Evolutionary conservation across 2,329 filamentous ascomycete species (phyloP), one percentile per base, ranked within the genome.

Genomic region (Aspergillus proliferans): DNA sequence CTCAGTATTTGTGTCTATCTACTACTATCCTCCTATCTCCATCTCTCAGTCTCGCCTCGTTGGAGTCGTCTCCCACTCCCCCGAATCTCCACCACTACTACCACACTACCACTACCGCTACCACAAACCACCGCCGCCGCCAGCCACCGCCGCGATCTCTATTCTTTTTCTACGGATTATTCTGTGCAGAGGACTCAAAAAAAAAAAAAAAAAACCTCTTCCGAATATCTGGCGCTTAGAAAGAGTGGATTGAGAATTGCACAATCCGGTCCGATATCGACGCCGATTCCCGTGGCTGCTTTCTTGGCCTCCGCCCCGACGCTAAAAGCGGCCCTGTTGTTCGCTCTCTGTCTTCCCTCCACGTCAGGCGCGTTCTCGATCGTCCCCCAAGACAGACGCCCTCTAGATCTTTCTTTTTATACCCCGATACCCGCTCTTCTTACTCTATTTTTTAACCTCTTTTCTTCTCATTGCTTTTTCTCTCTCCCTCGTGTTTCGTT

Each of bases 291-390:
- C 54, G 15, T 24, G 63, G 61, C 56, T 63, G 62, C 61, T 66
- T 22, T 22, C 61, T 64, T 67, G 65, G 61, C 62, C 58, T 63
- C 60, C 60, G 54, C 61, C 56, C 59, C 57, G 56, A 61, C 63
- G 58, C 61, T 64, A 62, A 67, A 65, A 64, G 56, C 64, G 55
- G 59, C 57, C 55, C 26, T 30, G 26, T 30, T 48, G 49, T 55
- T 57, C 57, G 59, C n/a, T 36, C 30, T 34, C 34, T 36, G 34
- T 18, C 18, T 40, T 40, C 38, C 51, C 57, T 56, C 58, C 55
- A 61, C 54, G 55, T 60, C 59, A 58, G 59, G 59, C 62, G 63
- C 65, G 62, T 59, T 53, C 40, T 51, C 34, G 34, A 36, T 18
- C 15, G 14, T 9, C 34, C 57, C 57, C 57, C 55, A 61, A 53